Conservation (phyloP, 208 protist genomes). For the Acanthamoeba rhysodes region DNA sequence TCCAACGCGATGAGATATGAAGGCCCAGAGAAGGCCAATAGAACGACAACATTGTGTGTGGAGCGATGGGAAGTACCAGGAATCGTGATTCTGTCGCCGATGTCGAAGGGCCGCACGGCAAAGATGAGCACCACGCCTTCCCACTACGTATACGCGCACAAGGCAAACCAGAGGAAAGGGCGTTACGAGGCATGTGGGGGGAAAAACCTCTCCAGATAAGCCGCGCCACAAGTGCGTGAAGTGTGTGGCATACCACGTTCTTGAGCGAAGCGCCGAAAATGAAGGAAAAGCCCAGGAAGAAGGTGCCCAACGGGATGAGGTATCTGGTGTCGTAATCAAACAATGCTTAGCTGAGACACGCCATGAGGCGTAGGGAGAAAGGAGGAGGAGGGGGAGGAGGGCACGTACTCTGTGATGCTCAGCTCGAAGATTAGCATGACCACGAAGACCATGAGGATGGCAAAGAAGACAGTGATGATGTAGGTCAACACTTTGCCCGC, state of each 20-base stretch:
- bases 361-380: too few species aligned
- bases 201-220: too few species aligned
- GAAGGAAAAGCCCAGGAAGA: slow-evolving; percentile 65
- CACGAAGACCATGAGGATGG: background rate
- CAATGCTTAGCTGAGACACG: too few species aligned
- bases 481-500: slow-evolving; percentile 32
- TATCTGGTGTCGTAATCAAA: background rate
- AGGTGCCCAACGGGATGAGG: slow-evolving; percentile 31
- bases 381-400: background rate
- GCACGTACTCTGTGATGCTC: background rate
- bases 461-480: slow-evolving; percentile 16
- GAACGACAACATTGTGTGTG: too few species aligned
- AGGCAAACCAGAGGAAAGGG: too few species aligned
- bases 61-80: background rate
- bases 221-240: too few species aligned
- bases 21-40: too few species aligned
- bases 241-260: background rate
- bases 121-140: slow-evolving; percentile 26
- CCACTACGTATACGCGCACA: background rate
- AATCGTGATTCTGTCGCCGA: slow-evolving; percentile 26
- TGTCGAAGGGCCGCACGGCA: background rate
- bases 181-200: too few species aligned
- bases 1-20: too few species aligned
- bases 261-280: slow-evolving; percentile 44
- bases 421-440: slow-evolving; percentile 48